Evolutionary conservation across 1,284 basidiomycete genomes (phyloP), one percentile per base, ranked within the genome.

Genomic region (Apiotrichum montevideense): DNA sequence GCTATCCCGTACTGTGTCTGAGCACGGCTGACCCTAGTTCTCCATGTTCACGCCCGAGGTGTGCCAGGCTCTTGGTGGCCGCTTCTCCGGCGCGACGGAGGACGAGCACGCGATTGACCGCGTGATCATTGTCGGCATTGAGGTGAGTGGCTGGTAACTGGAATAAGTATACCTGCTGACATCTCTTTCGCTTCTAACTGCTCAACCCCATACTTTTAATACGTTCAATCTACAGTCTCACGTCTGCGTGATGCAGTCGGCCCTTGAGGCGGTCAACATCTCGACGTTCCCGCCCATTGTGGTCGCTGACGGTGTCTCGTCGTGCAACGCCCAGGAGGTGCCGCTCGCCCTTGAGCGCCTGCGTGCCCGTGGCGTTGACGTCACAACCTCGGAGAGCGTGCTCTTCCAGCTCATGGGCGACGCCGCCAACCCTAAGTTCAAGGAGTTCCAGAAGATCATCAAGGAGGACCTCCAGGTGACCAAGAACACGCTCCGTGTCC

Each of bases 181-280:
- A 7, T 0, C 46, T 8, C 9, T 35, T 14, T 41, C 50, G 15
- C 40, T 35, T 54, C 40, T 15, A 41, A 51, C 41, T 4, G 58
- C 48, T 41, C 58, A 4, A 62, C 42, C 61, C 49, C 45, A 54
- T 55, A 56, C 43, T 52, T 21, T 51, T n/a, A 11, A 15, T 13
- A 9, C 41, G 2, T 35, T 6, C 34, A 42, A 40, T 54, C 32
- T 54, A 43, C 33, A 72, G 87, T 83, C 87, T 2, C 93, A 96
- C 66, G 85, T 97, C 57, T 97, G 93, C 69, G 84, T 96, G 8
- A 80, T 90, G 4, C 90, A 94, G 76, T 88, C 88, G 0, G 80
- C 86, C 0, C 78, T 91, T 7, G 84, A 87, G 56, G 48, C 48
- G 34, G 48, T 55, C 21, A 14, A 21, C 11, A 91, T 29, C 74